Evolutionary conservation across 2,329 filamentous ascomycete genomes (phyloP).

Genomic region (Botryosphaeria dothidea): DNA sequence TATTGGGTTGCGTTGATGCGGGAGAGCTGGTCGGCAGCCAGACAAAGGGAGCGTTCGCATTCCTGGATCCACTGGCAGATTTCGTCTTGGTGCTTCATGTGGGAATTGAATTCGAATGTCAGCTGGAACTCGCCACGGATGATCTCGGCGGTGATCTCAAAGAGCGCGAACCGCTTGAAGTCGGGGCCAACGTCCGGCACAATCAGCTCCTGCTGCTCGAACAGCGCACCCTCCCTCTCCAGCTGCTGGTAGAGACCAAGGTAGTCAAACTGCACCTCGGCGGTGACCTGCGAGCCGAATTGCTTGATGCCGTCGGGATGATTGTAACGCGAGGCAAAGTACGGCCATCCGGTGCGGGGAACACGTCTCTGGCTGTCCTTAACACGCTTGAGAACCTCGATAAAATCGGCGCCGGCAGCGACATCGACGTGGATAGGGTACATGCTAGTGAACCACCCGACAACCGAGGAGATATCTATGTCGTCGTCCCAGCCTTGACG

Average conservation of each 20-base stretch:
- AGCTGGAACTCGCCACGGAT: conserved; percentile 51
- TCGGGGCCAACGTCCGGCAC: conserved; percentile 6
- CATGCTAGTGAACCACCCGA: conserved; percentile 26
- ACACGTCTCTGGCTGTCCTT: background rate
- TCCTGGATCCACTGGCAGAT: conserved; percentile 47
- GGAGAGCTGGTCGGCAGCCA: conserved; percentile 28
- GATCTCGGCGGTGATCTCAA: conserved; percentile 55
- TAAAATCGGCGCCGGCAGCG: background rate
- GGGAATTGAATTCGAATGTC: conserved; percentile 53
- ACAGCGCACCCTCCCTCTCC: conserved; percentile 32
- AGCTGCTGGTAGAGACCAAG: conserved; percentile 54
- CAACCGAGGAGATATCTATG: conserved; percentile 27
- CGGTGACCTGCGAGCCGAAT: conserved; percentile 22
- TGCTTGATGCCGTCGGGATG: background rate
- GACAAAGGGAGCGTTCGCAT: conserved; percentile 38
- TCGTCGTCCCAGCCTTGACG: conserved; percentile 26
- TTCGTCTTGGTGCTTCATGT: conserved; percentile 48
- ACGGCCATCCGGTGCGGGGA: background rate
- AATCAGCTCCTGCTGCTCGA: background rate
- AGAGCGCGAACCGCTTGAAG: conserved; percentile 49
- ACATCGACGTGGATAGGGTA: background rate
- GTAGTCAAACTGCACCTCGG: conserved; percentile 63
- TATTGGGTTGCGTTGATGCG: background rate
- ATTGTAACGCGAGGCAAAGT: conserved; percentile 9
- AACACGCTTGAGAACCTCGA: background rate